Base-by-base conservation (phyloP, 495 filamentous ascomycete species). In the Penicillium ochrochloron region DNA sequence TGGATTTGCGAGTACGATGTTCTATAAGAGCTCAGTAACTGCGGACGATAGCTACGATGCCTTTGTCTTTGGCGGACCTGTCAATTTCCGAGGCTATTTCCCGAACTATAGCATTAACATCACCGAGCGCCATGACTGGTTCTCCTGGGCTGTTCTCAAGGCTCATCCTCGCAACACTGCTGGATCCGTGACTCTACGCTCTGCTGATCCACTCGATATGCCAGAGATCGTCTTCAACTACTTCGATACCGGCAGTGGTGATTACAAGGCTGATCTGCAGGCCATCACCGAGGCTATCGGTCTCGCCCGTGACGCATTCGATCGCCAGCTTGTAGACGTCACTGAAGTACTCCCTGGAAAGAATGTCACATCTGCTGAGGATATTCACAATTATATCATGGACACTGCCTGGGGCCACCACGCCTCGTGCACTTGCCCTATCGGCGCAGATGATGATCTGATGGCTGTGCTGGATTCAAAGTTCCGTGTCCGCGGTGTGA, bases 351-450 rank as follows among this genome's bases (percentile, higher is more conserved):
- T 75, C 52, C 87, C 85, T 1, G 84, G 83, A 4, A 44, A 64
- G 5, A 70, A 78, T 5, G 68, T 82, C 9, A 61, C 53, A n/a
- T 70, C 77, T 2, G 66, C 77, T 29, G 82, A 70, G 41, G 70
- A 83, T 5, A 67, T 85, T 33, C 72, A 84, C 53, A 66, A 81
- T 41, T 87, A 77, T 60, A 78, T 85, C 53, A 81, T 77, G 70
- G 74, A 86, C 51, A 73, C 76, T 23, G 74, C 83, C 3, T 90
- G 84, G 83, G 85, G 86, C 0, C 85, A 88, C 55, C 86, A 89
- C 66, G 85, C 85, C 5, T 83, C 78, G n/a, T 85, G 82, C 57
- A 86, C 85, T 11, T 84, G 80, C 51, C 75, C 85, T 9, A 89
- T 89, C 63, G 86, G 87, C 1, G 59, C 70, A 0, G 84, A 85